Percentiles rank a stretch among this genome's conserved stretches.
Evolutionary conservation across 306 rosid genomes (phyloP).

Genomic region (Prunus mira): DNA sequence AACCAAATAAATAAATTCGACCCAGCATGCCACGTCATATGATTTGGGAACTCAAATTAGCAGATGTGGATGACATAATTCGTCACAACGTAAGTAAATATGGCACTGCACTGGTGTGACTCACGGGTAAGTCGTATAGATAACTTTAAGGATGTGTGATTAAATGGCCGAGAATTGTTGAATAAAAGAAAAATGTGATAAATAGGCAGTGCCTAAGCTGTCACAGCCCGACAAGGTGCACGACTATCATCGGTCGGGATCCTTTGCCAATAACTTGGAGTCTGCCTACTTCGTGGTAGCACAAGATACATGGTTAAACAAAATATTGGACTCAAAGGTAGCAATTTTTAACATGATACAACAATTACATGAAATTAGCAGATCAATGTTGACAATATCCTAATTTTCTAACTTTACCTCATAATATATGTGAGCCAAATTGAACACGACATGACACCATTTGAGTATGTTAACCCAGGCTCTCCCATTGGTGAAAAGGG

Average conservation of each 20-base stretch:
- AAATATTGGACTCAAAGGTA: background rate
- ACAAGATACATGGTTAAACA: background rate
- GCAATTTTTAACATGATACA: background rate
- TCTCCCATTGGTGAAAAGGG: background rate
- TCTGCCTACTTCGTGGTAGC: too few relatives aligned
- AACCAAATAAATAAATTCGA: background rate
- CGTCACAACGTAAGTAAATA: background rate
- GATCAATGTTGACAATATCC: background rate
- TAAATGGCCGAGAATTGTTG: too few relatives aligned
- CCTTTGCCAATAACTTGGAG: background rate
- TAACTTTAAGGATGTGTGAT: too few relatives aligned
- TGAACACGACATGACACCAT: too few relatives aligned
- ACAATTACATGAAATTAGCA: background rate
- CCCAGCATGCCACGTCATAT: background rate
- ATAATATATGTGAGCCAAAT: background rate
- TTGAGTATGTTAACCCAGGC: too few relatives aligned
- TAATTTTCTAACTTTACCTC: background rate
- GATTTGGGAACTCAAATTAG: background rate
- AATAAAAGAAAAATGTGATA: too few relatives aligned
- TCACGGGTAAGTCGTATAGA: too few relatives aligned
- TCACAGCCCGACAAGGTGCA: background rate
- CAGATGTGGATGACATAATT: background rate
- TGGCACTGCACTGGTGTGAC: background rate
- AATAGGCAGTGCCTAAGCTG: background rate
- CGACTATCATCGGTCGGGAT: background rate